Evolutionary conservation across 495 filamentous ascomycete species (phyloP).

Genomic region (Neurospora intermedia): DNA sequence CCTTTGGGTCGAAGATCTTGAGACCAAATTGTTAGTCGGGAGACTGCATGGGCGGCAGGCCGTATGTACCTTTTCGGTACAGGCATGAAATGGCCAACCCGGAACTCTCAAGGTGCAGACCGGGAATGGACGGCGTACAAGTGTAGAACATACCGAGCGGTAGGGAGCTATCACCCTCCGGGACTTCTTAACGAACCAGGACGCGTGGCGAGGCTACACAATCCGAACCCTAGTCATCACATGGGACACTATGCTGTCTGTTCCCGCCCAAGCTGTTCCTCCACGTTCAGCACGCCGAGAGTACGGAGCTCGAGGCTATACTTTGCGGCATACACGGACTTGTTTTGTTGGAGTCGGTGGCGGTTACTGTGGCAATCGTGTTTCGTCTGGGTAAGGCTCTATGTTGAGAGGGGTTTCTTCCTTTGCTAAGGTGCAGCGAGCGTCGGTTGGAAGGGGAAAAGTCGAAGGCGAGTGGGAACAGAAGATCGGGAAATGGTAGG

Average conservation of each 20-base stretch:
- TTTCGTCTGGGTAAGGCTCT: not conserved
- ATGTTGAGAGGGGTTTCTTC: conserved; percentile 4
- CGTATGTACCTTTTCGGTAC: conserved; percentile 4
- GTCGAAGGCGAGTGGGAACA: conserved; percentile 16
- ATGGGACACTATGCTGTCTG: conserved; percentile 36
- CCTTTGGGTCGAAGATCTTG: conserved; percentile 11
- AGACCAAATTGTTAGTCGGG: conserved; percentile 14
- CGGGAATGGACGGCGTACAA: conserved; percentile 7
- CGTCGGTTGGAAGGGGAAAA: conserved; percentile 2
- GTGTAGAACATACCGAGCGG: conserved; percentile 22
- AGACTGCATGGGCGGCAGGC: conserved; percentile 7
- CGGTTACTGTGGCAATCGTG: conserved; percentile 10
- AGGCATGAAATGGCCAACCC: conserved; percentile 6
- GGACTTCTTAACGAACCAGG: conserved; percentile 26
- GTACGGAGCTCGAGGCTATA: conserved; percentile 15
- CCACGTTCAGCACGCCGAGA: conserved; percentile 27
- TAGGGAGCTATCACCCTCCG: conserved; percentile 14
- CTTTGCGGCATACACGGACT: conserved; percentile 13
- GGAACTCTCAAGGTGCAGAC: not conserved
- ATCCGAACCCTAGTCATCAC: conserved; percentile 37
- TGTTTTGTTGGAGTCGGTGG: not conserved
- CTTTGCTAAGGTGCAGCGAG: not conserved
- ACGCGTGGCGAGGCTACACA: conserved; percentile 35
- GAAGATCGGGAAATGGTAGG: conserved; percentile 17
- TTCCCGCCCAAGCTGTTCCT: conserved; percentile 29